These are phyloP conservation scores for Herpetospermum pedunculosum DNA, from an alignment of 306 rosid species.

Conservation along the genomic window DNA sequence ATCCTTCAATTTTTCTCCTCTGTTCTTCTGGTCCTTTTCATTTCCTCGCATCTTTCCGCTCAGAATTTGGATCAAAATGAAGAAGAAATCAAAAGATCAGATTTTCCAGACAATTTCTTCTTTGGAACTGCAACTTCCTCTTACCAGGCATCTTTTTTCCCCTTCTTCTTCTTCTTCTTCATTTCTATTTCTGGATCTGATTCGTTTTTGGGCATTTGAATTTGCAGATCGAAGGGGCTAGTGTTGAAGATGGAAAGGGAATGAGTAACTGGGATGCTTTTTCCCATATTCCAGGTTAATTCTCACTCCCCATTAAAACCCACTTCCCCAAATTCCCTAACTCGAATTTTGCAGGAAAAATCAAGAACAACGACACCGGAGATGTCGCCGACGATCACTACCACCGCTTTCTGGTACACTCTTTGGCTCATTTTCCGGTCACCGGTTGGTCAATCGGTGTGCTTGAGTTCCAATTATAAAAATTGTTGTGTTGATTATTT, in stretches of 20 bases:
- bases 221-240: conserved; percentile 34
- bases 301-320: not conserved
- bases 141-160: conserved; percentile 27
- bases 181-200: no score
- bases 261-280: conserved; percentile 49
- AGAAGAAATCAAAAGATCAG: conserved; percentile 21
- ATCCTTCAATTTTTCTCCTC: not conserved
- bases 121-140: conserved; percentile 55
- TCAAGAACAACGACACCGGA: conserved; percentile 34
- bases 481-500: not conserved
- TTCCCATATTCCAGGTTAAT: conserved; percentile 38
- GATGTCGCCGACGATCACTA: conserved; percentile 59
- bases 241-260: conserved; percentile 50
- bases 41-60: not conserved
- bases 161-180: not conserved
- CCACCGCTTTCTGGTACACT: conserved; percentile 33
- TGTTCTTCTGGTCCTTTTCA: not conserved
- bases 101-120: conserved; percentile 37
- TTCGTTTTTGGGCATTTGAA: no score
- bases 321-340: not conserved
- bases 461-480: no score
- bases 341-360: conserved; percentile 26
- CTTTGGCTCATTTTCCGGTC: not conserved
- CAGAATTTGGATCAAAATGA: not conserved
- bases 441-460: no score